These are phyloP conservation scores for Irpex sp. DNA, from an alignment of 1,284 basidiomycete genomes.

Conservation along the genomic window DNA sequence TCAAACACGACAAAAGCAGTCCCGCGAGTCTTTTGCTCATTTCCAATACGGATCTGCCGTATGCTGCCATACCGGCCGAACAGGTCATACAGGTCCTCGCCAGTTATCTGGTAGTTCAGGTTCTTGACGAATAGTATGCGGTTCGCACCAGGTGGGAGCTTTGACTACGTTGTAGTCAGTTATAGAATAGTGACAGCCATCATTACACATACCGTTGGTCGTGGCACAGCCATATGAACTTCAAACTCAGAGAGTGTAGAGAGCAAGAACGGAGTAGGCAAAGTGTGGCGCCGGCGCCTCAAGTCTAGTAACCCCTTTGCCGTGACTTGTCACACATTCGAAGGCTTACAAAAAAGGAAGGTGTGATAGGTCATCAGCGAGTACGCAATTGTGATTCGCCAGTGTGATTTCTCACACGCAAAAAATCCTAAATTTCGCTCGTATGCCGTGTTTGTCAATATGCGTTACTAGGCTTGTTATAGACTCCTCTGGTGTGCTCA, in stretches of 20 bases:
- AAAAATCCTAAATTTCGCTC: no score
- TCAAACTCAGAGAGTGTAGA: slow-evolving; percentile 5
- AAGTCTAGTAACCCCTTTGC: not conserved
- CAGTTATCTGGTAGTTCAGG: slow-evolving; percentile 92
- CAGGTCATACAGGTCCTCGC: slow-evolving; percentile 93
- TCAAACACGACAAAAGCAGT: slow-evolving; percentile 95
- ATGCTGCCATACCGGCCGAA: slow-evolving; percentile 98
- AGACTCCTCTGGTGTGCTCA: no score
- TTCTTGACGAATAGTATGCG: slow-evolving; percentile 88
- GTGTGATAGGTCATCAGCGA: not conserved
- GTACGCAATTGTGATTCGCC: not conserved
- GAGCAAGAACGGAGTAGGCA: not conserved
- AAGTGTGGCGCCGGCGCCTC: not conserved
- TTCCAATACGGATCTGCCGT: slow-evolving; percentile 92
- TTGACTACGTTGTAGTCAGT: slow-evolving; percentile 47
- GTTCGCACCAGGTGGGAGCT: slow-evolving; percentile 81
- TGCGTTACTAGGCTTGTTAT: no score
- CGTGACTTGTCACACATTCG: not conserved
- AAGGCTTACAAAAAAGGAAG: not conserved
- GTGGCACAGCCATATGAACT: slow-evolving; percentile 52
- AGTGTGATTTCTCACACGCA: no score
- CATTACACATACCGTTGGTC: slow-evolving; percentile 54
- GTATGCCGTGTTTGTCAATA: no score
- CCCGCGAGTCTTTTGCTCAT: slow-evolving; percentile 88
- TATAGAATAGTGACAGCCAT: not conserved